Evolutionary conservation across 2,329 filamentous ascomycete genomes (phyloP).

Genomic region (Pestalotiopsis sp.): DNA sequence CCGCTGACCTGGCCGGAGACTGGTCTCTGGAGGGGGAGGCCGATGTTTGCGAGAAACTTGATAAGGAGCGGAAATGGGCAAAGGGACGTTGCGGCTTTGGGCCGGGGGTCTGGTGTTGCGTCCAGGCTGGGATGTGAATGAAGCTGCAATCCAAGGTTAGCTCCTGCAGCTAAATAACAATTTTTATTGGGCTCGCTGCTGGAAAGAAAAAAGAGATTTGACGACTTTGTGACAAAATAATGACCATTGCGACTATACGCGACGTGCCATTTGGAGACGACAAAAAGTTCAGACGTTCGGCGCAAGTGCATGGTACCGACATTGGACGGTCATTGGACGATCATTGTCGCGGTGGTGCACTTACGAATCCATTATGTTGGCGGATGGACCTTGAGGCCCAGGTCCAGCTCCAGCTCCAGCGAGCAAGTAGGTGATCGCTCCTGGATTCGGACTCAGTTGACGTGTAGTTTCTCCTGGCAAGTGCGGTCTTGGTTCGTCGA

Average conservation of each 20-base stretch:
- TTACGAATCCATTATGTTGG: slow-evolving; percentile 36
- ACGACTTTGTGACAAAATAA: background rate
- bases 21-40: slow-evolving; percentile 36
- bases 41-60: slow-evolving; percentile 48
- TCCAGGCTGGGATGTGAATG: slow-evolving; percentile 54
- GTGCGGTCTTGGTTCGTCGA: background rate
- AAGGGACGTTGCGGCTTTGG: slow-evolving; percentile 38
- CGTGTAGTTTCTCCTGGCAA: background rate
- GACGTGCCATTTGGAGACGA: background rate
- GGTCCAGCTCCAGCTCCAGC: slow-evolving; percentile 19
- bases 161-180: background rate
- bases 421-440: slow-evolving; percentile 11
- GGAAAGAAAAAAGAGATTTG: background rate
- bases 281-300: background rate
- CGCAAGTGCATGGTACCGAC: background rate
- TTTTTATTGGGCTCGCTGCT: background rate
- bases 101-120: slow-evolving; percentile 39
- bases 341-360: slow-evolving; percentile 14
- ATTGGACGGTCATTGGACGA: background rate
- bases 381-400: slow-evolving; percentile 31
- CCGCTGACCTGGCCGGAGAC: slow-evolving; percentile 33
- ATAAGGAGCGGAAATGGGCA: slow-evolving; percentile 54
- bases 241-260: background rate
- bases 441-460: slow-evolving; percentile 1
- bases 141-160: slow-evolving; percentile 41